phyloP scores from a whole-genome alignment of 371 early-diverging fungal species.

The Mucor saturninus region DNA sequence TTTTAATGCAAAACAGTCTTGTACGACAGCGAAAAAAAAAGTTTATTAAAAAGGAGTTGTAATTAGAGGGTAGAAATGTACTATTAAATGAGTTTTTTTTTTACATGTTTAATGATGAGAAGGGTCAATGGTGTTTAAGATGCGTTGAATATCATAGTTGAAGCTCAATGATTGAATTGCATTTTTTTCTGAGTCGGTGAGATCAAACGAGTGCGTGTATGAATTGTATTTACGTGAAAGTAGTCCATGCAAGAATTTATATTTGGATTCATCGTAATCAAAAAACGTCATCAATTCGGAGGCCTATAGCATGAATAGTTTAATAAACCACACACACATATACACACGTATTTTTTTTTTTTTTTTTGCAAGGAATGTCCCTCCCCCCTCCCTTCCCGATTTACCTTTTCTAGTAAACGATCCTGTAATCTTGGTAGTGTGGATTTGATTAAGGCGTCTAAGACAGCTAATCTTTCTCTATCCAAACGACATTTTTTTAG shows the following conservation, averaged over 20 bases:
- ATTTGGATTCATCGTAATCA: conserved; percentile 40
- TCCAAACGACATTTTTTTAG: conserved; percentile 39
- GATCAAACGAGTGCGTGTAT: not conserved
- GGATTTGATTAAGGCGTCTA: conserved; percentile 21
- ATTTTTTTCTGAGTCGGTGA: conserved; percentile 26
- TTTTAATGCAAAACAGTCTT: no score
- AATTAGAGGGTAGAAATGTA: no score
- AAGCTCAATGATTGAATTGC: conserved; percentile 33
- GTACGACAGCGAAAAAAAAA: no score
- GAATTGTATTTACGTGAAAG: conserved; percentile 6
- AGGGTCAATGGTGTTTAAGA: conserved; percentile 11
- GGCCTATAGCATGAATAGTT: conserved; percentile 11
- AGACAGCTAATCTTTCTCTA: conserved; percentile 39
- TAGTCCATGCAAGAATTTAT: conserved; percentile 24
- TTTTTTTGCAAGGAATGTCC: no score
- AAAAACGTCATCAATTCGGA: conserved; percentile 22
- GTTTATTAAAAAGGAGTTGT: no score
- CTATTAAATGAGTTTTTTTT: no score
- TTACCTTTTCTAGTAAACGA: conserved; percentile 20
- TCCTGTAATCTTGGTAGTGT: conserved; percentile 17
- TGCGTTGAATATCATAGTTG: conserved; percentile 31
- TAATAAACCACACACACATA: no score
- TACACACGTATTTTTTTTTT: no score
- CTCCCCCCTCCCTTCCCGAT: no score
- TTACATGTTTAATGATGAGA: not conserved